Evolutionary conservation across 331 rosid genomes (phyloP).

Genomic region (Malus hybrid): DNA sequence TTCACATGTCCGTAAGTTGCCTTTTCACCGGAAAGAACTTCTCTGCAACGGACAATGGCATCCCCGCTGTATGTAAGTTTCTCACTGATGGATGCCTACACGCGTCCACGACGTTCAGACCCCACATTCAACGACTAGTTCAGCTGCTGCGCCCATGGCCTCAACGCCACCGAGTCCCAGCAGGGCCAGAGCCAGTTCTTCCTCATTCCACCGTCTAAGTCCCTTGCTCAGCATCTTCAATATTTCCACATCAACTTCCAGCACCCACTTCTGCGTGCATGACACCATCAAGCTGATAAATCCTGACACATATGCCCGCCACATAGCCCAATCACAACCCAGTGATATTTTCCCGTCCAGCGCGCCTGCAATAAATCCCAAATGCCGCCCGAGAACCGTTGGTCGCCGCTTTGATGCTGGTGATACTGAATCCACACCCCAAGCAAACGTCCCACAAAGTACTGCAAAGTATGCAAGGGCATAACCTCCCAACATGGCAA

Average conservation of each 20-base stretch:
- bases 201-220: slow-evolving; percentile 66
- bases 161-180: slow-evolving; percentile 62
- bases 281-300: slow-evolving; percentile 74
- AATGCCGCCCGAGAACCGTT: slow-evolving; percentile 55
- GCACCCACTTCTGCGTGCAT: slow-evolving; percentile 64
- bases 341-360: slow-evolving; percentile 72
- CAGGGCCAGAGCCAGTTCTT: slow-evolving; percentile 72
- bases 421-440: slow-evolving; percentile 66
- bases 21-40: no score
- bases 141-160: slow-evolving; percentile 90
- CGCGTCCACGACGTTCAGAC: not conserved
- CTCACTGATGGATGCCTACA: no score
- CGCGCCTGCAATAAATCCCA: slow-evolving; percentile 77
- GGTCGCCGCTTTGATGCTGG: slow-evolving; percentile 61
- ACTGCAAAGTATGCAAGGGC: slow-evolving; percentile 78
- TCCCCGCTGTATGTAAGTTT: no score
- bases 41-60: no score
- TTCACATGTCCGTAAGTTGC: no score
- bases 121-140: slow-evolving; percentile 49
- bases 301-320: slow-evolving; percentile 75
- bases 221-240: slow-evolving; percentile 77
- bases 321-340: slow-evolving; percentile 72
- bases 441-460: slow-evolving; percentile 73
- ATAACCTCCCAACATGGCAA: slow-evolving; percentile 77
- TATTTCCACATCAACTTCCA: slow-evolving; percentile 58